These are phyloP conservation scores for Chaetoceros tenuissimus DNA, from an alignment of 108 stramenopile genomes.

Conservation along the genomic window DNA sequence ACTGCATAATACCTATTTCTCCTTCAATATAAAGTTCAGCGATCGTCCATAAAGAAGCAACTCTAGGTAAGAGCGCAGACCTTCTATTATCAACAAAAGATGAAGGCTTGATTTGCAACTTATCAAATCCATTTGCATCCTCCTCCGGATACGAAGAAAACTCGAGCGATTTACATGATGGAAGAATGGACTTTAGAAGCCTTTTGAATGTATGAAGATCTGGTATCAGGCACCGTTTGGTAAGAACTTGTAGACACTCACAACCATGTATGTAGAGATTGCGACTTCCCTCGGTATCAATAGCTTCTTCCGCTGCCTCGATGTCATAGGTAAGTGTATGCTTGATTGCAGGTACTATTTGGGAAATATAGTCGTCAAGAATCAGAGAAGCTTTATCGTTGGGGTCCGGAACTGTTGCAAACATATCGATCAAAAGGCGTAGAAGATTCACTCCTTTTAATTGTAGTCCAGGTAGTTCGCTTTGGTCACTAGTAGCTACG, in stretches of 20 bases:
- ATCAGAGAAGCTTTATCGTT: conserved; percentile 38
- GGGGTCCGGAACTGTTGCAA: conserved; percentile 56
- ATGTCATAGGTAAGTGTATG: conserved; percentile 35
- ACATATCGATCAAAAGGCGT: conserved; percentile 30
- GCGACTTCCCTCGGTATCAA: conserved; percentile 20
- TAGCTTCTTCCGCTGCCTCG: conserved; percentile 24
- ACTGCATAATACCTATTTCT: not conserved
- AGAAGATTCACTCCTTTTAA: conserved; percentile 46
- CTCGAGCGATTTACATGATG: conserved; percentile 20
- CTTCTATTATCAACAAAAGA: conserved; percentile 21
- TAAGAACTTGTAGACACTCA: conserved; percentile 37
- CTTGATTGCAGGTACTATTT: conserved; percentile 65
- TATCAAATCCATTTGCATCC: conserved; percentile 2
- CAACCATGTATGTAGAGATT: conserved; percentile 59
- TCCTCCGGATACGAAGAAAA: conserved; percentile 21
- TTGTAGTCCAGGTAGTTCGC: conserved; percentile 61
- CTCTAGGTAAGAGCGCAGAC: conserved; percentile 19
- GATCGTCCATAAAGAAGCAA: conserved; percentile 5
- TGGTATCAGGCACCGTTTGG: conserved; percentile 31
- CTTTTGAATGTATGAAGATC: conserved; percentile 54
- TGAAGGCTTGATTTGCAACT: conserved; percentile 10
- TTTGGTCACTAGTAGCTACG: conserved; percentile 62
- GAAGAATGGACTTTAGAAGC: conserved; percentile 41
- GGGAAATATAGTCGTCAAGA: conserved; percentile 64
- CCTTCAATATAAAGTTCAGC: not conserved